Conservation (phyloP, 2,329 filamentous ascomycete genomes). For the Aspergillus sp. region DNA sequence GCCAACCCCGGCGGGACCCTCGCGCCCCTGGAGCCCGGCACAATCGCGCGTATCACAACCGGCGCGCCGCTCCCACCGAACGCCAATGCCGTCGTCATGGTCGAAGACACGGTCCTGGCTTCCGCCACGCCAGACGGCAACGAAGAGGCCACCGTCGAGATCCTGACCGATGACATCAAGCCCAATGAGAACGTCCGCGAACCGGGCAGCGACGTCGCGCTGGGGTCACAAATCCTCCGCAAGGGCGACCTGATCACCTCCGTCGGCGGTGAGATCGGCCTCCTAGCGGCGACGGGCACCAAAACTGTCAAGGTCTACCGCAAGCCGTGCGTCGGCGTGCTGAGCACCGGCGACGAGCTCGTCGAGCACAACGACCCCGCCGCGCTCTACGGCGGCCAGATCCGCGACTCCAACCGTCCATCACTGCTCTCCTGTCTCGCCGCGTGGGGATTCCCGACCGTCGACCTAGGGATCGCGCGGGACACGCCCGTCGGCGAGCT, state of each 20-base stretch:
- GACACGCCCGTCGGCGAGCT: constrained; percentile 61
- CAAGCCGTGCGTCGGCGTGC: constrained; percentile 75
- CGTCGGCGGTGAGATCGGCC: constrained; percentile 84
- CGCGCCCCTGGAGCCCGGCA: constrained; percentile 62
- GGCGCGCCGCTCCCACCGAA: constrained; percentile 86
- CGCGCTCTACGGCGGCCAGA: constrained; percentile 71
- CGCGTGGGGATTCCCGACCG: constrained; percentile 71
- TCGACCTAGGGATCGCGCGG: constrained; percentile 80
- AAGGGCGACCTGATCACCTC: constrained; percentile 81
- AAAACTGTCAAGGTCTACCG: constrained; percentile 68
- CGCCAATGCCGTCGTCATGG: constrained; percentile 91
- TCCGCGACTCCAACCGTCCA: constrained; percentile 89
- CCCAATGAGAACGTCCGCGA: constrained; percentile 86
- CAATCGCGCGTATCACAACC: constrained; percentile 88
- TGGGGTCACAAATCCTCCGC: constrained; percentile 66
- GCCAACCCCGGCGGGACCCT: constrained; percentile 69
- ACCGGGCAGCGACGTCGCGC: constrained; percentile 79
- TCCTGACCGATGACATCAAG: constrained; percentile 72
- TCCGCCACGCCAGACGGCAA: constrained; percentile 72
- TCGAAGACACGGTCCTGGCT: constrained; percentile 82
- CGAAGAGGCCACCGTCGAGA: constrained; percentile 86
- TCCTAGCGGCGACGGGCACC: constrained; percentile 81
- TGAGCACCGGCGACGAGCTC: constrained; percentile 95
- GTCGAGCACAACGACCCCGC: constrained; percentile 66
- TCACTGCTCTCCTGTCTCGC: constrained; percentile 75